Percentiles rank a stretch among this genome's conserved stretches.
These are phyloP conservation scores for Talaromyces sp. DNA, from an alignment of 2,329 filamentous ascomycete species.

Conservation along the genomic window DNA sequence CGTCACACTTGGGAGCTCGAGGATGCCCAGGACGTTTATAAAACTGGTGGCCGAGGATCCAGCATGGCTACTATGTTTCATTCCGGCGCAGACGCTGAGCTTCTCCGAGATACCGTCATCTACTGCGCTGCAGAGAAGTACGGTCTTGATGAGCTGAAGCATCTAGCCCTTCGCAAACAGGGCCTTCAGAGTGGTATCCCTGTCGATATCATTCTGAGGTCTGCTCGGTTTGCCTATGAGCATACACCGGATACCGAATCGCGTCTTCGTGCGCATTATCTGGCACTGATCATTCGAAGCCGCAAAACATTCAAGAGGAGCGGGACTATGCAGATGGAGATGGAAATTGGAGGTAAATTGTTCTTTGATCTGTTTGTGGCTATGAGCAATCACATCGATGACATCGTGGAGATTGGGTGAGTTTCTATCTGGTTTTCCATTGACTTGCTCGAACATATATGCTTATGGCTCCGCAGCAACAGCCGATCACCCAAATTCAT, in stretches of 20 bases:
- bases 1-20: constrained; percentile 88
- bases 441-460: constrained; percentile 17
- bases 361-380: constrained; percentile 98
- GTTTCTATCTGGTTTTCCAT: constrained; percentile 34
- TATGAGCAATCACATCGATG: constrained; percentile 97
- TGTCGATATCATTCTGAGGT: constrained; percentile 84
- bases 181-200: constrained; percentile 90
- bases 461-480: constrained; percentile 40
- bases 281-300: constrained; percentile 94
- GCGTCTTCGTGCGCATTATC: constrained; percentile 90
- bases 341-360: constrained; percentile 90
- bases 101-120: constrained; percentile 88
- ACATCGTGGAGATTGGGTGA: constrained; percentile 82
- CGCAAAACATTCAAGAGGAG: constrained; percentile 97
- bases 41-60: constrained; percentile 57
- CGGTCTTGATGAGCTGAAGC: constrained; percentile 87
- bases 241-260: constrained; percentile 92
- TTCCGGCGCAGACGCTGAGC: constrained; percentile 65
- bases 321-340: constrained; percentile 98
- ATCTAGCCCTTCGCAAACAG: constrained; percentile 87
- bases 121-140: constrained; percentile 92
- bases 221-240: constrained; percentile 90
- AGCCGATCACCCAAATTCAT: constrained; percentile 53
- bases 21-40: constrained; percentile 56
- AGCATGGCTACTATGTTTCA: constrained; percentile 76